Percentiles rank a stretch among this genome's conserved stretches.
phyloP scores from a whole-genome alignment of 2,329 filamentous ascomycete genomes.

The Cercospora brassicicola region DNA sequence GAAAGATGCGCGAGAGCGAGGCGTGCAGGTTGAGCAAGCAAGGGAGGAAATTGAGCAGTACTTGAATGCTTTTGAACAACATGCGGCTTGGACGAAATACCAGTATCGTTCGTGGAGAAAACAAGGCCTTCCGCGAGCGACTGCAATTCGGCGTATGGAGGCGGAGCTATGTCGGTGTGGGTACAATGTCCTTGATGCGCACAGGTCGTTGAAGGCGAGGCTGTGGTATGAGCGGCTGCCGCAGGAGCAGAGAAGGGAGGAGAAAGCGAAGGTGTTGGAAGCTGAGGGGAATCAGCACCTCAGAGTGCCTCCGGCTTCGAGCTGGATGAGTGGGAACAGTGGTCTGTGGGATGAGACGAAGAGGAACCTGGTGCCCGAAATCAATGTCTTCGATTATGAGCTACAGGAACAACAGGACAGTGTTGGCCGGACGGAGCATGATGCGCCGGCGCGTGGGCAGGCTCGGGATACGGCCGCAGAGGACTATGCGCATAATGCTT shows the following conservation, averaged over 20 bases:
- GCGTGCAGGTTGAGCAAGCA: background rate
- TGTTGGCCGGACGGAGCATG: background rate
- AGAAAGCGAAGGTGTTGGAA: background rate
- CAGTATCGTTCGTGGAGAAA: background rate
- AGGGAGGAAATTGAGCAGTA: conserved; percentile 1
- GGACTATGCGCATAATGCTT: background rate
- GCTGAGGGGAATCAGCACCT: background rate
- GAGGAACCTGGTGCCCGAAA: background rate
- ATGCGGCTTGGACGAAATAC: background rate
- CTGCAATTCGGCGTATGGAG: conserved; percentile 5
- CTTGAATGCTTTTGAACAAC: background rate
- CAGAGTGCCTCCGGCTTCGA: background rate
- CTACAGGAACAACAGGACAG: background rate
- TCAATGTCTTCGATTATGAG: background rate
- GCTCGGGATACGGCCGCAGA: background rate
- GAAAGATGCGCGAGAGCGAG: background rate
- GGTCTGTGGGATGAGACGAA: background rate
- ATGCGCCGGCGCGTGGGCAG: too few species aligned
- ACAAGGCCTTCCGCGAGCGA: background rate
- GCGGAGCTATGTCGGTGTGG: background rate
- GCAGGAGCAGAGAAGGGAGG: background rate
- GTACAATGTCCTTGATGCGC: conserved; percentile 9
- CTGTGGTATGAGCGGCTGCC: background rate
- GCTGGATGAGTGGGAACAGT: background rate
- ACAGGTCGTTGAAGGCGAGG: background rate